These are phyloP conservation scores for Lavandula angustifolia DNA, from an alignment of 257 asterid species.

Conservation along the genomic window DNA sequence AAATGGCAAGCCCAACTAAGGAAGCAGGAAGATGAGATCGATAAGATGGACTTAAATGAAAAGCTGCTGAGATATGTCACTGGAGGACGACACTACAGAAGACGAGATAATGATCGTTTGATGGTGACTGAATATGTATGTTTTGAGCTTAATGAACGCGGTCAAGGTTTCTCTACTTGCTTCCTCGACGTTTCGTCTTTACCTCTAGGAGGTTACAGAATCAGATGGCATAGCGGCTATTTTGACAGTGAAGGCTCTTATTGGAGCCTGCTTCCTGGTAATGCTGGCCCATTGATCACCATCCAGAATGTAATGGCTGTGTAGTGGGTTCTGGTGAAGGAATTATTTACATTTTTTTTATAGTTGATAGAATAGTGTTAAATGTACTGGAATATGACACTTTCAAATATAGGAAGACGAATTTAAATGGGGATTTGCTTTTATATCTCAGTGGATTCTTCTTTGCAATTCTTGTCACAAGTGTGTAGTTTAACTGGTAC, in stretches of 20 bases:
- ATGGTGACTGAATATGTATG: constrained; percentile 42
- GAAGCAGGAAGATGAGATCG: constrained; percentile 40
- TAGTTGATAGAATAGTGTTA: too few relatives aligned
- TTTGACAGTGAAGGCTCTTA: constrained; percentile 64
- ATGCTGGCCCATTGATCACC: constrained; percentile 51
- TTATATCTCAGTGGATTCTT: too few relatives aligned
- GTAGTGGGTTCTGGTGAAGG: too few relatives aligned
- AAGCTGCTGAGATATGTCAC: constrained; percentile 49
- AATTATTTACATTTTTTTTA: too few relatives aligned
- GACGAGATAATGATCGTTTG: constrained; percentile 22
- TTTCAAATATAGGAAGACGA: too few relatives aligned
- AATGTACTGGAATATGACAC: too few relatives aligned
- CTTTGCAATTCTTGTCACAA: too few relatives aligned
- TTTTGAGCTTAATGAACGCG: constrained; percentile 52
- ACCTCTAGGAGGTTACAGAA: constrained; percentile 63
- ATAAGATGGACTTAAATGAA: constrained; percentile 49
- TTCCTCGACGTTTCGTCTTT: constrained; percentile 65
- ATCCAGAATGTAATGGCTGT: too few relatives aligned
- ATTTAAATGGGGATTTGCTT: too few relatives aligned
- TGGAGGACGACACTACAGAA: constrained; percentile 32
- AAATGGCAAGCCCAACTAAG: constrained; percentile 32
- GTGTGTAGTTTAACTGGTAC: too few relatives aligned
- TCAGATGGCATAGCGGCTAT: constrained; percentile 73
- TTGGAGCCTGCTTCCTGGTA: constrained; percentile 64
- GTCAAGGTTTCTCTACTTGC: constrained; percentile 86